Percentiles rank a stretch among this genome's conserved stretches.
Evolutionary conservation across 805 yeast species (phyloP).

Genomic region (Debaryomyces castellii): DNA sequence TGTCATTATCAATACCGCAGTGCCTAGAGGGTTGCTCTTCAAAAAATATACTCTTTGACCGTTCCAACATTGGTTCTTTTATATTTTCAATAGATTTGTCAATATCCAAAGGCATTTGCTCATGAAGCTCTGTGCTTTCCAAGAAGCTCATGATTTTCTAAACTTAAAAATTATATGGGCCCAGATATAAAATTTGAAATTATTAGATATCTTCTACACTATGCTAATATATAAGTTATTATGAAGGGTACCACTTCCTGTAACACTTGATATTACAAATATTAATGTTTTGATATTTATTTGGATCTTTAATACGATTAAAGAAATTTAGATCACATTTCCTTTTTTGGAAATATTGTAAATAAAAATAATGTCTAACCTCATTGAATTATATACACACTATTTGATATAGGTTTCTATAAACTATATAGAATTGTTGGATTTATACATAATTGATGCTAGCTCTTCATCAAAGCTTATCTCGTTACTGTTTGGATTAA

Average conservation of each 20-base stretch:
- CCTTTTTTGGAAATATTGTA: conserved; percentile 7
- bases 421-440: not conserved
- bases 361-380: too few relatives aligned
- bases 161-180: not conserved
- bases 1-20: not conserved
- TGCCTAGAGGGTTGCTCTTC: not conserved
- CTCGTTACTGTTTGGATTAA: conserved; percentile 10
- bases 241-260: too few relatives aligned
- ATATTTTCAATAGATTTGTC: not conserved
- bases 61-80: not conserved
- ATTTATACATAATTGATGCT: conserved; percentile 14
- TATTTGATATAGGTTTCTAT: not conserved
- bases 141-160: conserved; percentile 8
- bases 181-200: not conserved
- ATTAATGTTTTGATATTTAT: not conserved
- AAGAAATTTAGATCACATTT: not conserved
- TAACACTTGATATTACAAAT: too few relatives aligned
- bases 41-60: not conserved
- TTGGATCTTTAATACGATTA: not conserved
- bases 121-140: conserved; percentile 9
- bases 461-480: conserved; percentile 21
- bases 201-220: not conserved
- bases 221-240: not conserved
- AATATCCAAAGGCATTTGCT: conserved; percentile 3
- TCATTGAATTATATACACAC: not conserved